Evolutionary conservation across 495 filamentous ascomycete species (phyloP), one percentile per base, ranked within the genome.

Genomic region (Penicillium diatomitis): DNA sequence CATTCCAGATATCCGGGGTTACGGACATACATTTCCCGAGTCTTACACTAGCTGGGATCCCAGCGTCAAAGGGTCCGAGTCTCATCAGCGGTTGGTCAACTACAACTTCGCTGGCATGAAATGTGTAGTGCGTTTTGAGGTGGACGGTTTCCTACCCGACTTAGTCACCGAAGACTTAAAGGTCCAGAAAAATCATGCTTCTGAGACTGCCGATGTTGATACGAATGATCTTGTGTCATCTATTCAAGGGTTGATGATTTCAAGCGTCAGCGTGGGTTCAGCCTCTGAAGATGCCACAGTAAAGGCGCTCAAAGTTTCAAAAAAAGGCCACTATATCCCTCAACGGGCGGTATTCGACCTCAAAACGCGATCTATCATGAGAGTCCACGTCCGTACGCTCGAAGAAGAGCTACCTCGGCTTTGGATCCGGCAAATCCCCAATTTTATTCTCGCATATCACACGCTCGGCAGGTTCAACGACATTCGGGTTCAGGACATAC

Each of bases 21-120:
- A 70, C 56, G 83, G 83, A 6, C 80, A 85, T 57, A 73, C 77
- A 1, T 87, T 87, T 57, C 73, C 80, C 4, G 79, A 84, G 35
- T 70, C 63, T 32, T 83, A 84, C 54, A 87, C 84, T 2, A 78
- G 74, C 1, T 81, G 81, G 76, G 66, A 72, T 6, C 4, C 48
- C 0, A 68, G 65, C 8, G 68, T 78, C 30, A 64, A 63, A 41
- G 69, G 68, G 7, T 84, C 78, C 0, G 67, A 67, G 32, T 80
- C 80, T 0, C 83, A 86, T 48, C 82, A 87, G 48, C 71, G 84
- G 0, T 49, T 86, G 20, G 54, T 87, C 2, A 60, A 66, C 11
- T 87, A 85, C 60, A 47, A 66, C 0, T 78, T 89, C 46, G 78
- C 58, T 3, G 78, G 74, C 0, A 48, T 85, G 32, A 66, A 68